A percentile compares a stretch with the other conserved stretches of the same genome.
phyloP scores from a whole-genome alignment of 106 monocot species.

The Dioscorea zingiberensis region DNA sequence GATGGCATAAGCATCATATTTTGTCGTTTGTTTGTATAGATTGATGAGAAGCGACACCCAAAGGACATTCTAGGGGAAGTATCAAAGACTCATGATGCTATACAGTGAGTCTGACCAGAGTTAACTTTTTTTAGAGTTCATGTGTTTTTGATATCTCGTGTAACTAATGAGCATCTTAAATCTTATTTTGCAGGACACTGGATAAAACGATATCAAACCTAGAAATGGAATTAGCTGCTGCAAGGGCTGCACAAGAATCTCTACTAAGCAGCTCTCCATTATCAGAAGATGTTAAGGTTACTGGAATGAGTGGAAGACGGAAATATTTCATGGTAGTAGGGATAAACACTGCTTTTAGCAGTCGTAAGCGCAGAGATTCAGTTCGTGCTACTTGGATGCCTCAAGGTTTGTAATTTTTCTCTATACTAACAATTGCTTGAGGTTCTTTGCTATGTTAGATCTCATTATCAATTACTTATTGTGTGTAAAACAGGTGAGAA shows the following conservation, averaged over 20 bases:
- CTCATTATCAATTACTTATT: background rate
- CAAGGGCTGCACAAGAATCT: slow-evolving; percentile 67
- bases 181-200: slow-evolving; percentile 38
- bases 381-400: slow-evolving; percentile 95
- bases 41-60: slow-evolving; percentile 12
- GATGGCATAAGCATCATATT: too few relatives aligned
- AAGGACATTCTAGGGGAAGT: slow-evolving; percentile 33
- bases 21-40: slow-evolving; percentile 11
- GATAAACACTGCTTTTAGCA: slow-evolving; percentile 96
- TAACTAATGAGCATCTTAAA: too few relatives aligned
- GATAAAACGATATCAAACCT: slow-evolving; percentile 89
- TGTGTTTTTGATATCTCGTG: too few relatives aligned
- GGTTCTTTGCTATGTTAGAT: too few relatives aligned
- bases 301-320: slow-evolving; percentile 16
- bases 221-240: slow-evolving; percentile 81
- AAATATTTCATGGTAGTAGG: slow-evolving; percentile 90
- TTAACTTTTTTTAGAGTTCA: too few relatives aligned
- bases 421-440: background rate
- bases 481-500: slow-evolving; percentile 47
- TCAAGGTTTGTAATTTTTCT: slow-evolving; percentile 41
- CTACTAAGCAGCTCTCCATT: slow-evolving; percentile 51
- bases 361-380: slow-evolving; percentile 92
- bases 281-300: slow-evolving; percentile 31
- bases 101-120: slow-evolving; percentile 34
- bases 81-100: slow-evolving; percentile 38